Evolutionary conservation across 306 rosid genomes (phyloP).

Genomic region (Prunus armeniaca): DNA sequence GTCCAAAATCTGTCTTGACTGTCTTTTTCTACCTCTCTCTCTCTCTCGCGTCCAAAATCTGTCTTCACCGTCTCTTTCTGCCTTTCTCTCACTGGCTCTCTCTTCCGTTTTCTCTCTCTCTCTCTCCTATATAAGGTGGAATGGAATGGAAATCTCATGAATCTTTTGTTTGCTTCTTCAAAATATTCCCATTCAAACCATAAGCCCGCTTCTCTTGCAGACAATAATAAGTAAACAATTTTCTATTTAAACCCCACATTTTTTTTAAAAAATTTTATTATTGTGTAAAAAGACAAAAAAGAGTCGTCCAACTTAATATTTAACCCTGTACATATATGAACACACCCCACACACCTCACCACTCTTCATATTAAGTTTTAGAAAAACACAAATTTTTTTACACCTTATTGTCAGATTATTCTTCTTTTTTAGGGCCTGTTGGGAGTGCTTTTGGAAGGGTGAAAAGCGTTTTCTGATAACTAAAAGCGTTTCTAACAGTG

Average conservation of each 20-base stretch:
- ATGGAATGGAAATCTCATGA: neutral
- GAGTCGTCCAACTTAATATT: too few relatives aligned
- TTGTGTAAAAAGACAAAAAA: too few relatives aligned
- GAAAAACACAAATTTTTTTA: too few relatives aligned
- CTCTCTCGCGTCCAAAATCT: neutral
- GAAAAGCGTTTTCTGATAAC: too few relatives aligned
- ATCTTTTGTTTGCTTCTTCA: neutral
- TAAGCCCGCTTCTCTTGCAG: neutral
- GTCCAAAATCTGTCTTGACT: neutral
- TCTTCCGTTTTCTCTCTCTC: neutral
- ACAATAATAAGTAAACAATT: neutral
- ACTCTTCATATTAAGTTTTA: too few relatives aligned
- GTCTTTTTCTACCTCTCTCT: neutral
- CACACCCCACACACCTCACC: too few relatives aligned
- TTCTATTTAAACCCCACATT: too few relatives aligned
- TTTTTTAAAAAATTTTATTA: too few relatives aligned
- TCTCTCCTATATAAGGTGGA: neutral
- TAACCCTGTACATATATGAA: too few relatives aligned
- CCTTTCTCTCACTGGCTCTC: neutral
- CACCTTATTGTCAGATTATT: rapidly evolving
- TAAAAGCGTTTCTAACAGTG: too few relatives aligned
- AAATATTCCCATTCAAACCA: neutral
- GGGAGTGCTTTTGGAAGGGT: too few relatives aligned
- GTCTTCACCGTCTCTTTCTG: neutral
- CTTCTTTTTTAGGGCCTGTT: too few relatives aligned